Base-by-base conservation (phyloP, 1,284 basidiomycete species). In the Farysia itapuensis region DNA sequence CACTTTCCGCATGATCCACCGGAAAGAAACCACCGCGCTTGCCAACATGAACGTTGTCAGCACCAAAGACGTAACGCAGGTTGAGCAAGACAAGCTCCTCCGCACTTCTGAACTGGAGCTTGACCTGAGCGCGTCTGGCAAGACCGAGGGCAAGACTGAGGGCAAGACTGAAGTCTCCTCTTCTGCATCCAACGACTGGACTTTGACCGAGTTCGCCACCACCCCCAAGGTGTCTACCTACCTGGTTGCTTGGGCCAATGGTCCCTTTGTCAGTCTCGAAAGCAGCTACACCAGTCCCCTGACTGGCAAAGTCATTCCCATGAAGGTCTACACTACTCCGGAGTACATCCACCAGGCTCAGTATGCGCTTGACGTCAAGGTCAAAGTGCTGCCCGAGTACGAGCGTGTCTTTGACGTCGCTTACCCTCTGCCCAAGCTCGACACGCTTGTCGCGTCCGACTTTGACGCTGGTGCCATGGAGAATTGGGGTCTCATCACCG, bases 391-490 rank as follows among this genome's bases (percentile, higher is more conserved):
- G 21, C 92, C 92, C 16, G 78, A 93, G n/a, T 97, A 96, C 76
- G 94, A 98, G 78, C 82, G 89, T 75, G 83, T 77, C 26, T 94
- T 94, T 70, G 86, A 90, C 64, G 85, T 94, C 60, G 88, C 88
- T 57, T 95, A 88, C 77, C 90, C 93, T 18, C 81, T 96, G 35
- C 90, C 93, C 14, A 96, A 97, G 56, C 66, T 77, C 45, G 77
- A 78, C 57, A 61, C 75, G 3, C 68, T 78, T 22, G 73, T 78
- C 23, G 72, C 72, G 28, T 71, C 74, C 28, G 90, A 94, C 77
- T 94, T 94, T 64, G 91, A 94, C 75, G 86, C 87, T 24, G 90
- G 89, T 40, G 91, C 90, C 3, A 94, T 93, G 91, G 91, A 96
- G 80, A 95, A 95, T 77, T 71, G 78, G 61, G 70, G 92, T 46